Base-by-base conservation (phyloP, 441 rosid species). In the Flueggea neowawraea region DNA sequence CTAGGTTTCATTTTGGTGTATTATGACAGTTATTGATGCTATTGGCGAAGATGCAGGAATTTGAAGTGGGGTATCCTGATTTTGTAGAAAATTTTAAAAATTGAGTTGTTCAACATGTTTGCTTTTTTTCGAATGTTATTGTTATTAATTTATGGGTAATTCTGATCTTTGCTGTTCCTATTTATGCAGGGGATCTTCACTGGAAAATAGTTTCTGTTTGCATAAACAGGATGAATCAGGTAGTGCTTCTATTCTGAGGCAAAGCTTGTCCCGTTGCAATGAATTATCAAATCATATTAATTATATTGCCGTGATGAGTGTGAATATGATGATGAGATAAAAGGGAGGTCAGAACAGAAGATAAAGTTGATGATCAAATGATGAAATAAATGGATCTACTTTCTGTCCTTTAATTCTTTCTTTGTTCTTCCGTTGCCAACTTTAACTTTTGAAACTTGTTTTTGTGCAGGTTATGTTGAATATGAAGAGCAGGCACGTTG, bases 121-220 rank as follows among this genome's bases (percentile, higher is more conserved):
- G 28, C 28, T 22, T 22, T 1, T 22, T 22, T 22, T 2, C 28
- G 28, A 22, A 22, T 22, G 2, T 22, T 22, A 22, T 22, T 22
- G 28, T 22, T n/a, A 22, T 22, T 22, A 22, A 22, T 22, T 22
- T 22, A 22, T 22, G 28, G 28, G 28, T 22, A 22, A 2, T 22
- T 22, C 22, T 14, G n/a, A 39, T 9, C 32, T 56, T n/a, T 7
- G 41, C 49, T 64, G 60, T 67, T 63, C 6, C 28, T 10, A 10
- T 51, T 33, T 47, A 51, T 78, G 60, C 83, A 88, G 95, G 95
- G 13, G 95, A 85, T 74, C 95, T 94, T 62, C 98, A 90, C 70
- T 90, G 95, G 98, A 94, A 94, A 74, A 57, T 88, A 50, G 97
- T 93, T 32, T 90, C 96, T 6, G 96, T 94, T 60, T 90, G 87